Percentiles rank a stretch among this genome's conserved stretches.
Conservation (phyloP, 371 early-diverging fungal genomes). For the Mortierella sp. region DNA sequence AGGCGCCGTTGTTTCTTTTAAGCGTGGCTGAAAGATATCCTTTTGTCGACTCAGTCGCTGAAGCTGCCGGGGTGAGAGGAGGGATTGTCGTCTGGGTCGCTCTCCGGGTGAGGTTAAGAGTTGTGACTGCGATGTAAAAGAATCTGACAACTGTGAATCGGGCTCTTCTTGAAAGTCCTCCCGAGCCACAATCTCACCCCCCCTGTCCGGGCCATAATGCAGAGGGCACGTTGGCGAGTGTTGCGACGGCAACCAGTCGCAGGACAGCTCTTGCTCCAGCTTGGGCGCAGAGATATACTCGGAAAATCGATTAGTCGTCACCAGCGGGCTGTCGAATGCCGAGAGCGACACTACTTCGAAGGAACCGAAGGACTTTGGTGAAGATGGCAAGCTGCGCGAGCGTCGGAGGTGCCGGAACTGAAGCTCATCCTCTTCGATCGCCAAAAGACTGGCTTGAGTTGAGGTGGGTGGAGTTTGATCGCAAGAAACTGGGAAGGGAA, state of each 20-base stretch:
- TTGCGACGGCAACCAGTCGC: not conserved
- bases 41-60: conserved; percentile 1
- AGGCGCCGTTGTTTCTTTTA: not conserved
- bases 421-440: not conserved
- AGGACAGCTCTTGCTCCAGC: not conserved
- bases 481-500: not conserved
- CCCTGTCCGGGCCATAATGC: not conserved
- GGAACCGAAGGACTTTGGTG: conserved; percentile 1
- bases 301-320: not conserved
- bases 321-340: not conserved
- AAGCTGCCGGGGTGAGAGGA: not conserved
- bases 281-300: conserved; percentile 1
- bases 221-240: conserved; percentile 5
- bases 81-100: conserved; percentile 7
- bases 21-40: not conserved
- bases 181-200: not conserved
- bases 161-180: not conserved
- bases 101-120: not conserved
- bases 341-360: not conserved
- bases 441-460: not conserved
- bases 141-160: not conserved
- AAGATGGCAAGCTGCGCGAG: not conserved
- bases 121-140: not conserved
- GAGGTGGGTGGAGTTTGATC: not conserved
- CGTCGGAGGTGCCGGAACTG: not conserved